Evolutionary conservation across 768 basidiomycete genomes (phyloP), one percentile per base, ranked within the genome.

Genomic region (Stropharia rugosoannulata): DNA sequence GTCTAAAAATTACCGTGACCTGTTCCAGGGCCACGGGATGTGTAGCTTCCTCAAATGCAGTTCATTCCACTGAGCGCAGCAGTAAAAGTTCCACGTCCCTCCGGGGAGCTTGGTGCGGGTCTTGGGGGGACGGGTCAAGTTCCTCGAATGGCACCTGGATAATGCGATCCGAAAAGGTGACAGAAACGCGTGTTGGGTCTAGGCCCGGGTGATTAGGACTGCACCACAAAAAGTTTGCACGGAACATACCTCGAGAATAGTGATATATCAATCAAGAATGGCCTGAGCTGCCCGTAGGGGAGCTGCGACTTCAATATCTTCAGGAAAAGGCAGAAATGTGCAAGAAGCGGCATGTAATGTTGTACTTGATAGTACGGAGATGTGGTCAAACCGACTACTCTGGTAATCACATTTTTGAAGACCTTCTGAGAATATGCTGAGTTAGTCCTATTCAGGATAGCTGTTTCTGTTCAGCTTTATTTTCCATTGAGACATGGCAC

Each of bases 21-120:
- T 95, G 92, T 64, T 90, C 84, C 8, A 98, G 73, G 0, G 95
- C 95, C 5, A 86, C 86, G 10, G 78, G 73, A 59, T 87, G 85
- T 1, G 95, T 98, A 5, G 79, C 73, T 32, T 84, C 81, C 61
- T 80, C 76, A 67, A 90, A 90, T 0, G 84, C 89, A 49, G 95
- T 90, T 96, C 96, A 99, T 64, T 98, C 95, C 48, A 98, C 87
- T 0, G 92, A 90, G 16, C 95, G 84, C 29, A 96, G 78, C 7
- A 98, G 75, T 46, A 90, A 68, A 58, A 72, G 64, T 65, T 93
- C 89, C 0, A 71, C 69, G 12, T 85, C 83, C 1, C 77, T 81
- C 0, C 87, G 77, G 0, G 80, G 75, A 9, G 77, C 75, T 59
- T 36, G 32, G n/a, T n/a, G 71, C 0, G 80, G 75, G 3, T 83